Evolutionary conservation across 805 yeast genomes (phyloP), one percentile per base, ranked within the genome.

Genomic region (Teunomyces stri): DNA sequence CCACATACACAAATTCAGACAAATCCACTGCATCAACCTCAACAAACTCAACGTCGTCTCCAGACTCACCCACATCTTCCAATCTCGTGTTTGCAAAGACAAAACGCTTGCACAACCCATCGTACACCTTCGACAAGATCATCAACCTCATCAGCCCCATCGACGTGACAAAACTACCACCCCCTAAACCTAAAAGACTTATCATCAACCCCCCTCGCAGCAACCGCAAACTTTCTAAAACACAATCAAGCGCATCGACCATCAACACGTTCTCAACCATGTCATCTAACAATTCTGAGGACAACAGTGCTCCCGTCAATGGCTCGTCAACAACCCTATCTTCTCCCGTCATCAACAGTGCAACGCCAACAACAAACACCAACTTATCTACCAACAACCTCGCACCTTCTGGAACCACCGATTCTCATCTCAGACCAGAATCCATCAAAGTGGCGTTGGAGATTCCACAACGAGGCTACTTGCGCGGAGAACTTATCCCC

Each of bases 401-500:
- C 4, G 40, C 29, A 20, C 28, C 25, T 5, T 20, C 40, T 5
- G 25, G 18, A 12, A 37, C 40, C n/a, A 22, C n/a, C 5, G 37
- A 29, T 15, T 30, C 37, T 2, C 15, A 30, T 4, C 45, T 33
- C 20, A 53, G 49, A 44, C 62, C 65, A 1, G 66, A 60, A 29
- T 53, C 63, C n/a, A 72, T 73, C 34, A 66, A 66, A 37, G 73
- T 72, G 5, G 50, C 66, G 13, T 53, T 72, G 43, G 69, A 62
- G 15, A 62, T 71, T 6, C 66, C 89, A 1, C 76, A 78, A 36
- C 70, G 84, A 34, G 97, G 97, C 0, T 89, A 76, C 58, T 66
- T 87, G 1, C 74, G 90, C 28, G 96, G 96, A 20, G 97, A 90
- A 59, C 60, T 76, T 1, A 79, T 91, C 0, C 94, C 96, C 0